Evolutionary conservation across 163 green algal genomes (phyloP).

Genomic region (Scenedesmus sp.): DNA sequence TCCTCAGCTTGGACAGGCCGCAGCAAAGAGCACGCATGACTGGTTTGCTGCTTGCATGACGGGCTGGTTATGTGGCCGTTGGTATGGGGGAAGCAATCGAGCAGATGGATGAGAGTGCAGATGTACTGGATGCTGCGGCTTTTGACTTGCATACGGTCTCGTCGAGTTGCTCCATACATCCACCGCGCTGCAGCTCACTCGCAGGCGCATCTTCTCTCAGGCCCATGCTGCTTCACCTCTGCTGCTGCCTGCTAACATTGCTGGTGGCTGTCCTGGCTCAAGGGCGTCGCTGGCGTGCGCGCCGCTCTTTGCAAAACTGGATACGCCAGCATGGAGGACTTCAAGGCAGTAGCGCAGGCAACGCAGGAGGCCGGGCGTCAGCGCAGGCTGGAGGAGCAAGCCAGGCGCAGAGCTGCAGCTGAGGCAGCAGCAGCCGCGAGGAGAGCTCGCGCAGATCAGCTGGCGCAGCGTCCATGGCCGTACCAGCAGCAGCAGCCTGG

Average conservation of each 20-base stretch:
- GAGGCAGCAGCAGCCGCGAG: constrained; percentile 1
- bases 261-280: not conserved
- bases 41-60: too few relatives aligned
- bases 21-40: too few relatives aligned
- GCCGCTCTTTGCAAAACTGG: not conserved
- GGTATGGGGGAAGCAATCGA: too few relatives aligned
- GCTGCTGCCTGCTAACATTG: not conserved
- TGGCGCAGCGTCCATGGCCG: not conserved
- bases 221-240: too few relatives aligned
- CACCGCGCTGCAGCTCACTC: too few relatives aligned
- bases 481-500: not conserved
- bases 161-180: too few relatives aligned
- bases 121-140: too few relatives aligned
- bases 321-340: not conserved
- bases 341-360: not conserved
- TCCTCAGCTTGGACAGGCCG: too few relatives aligned
- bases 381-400: not conserved
- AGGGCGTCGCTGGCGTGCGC: not conserved
- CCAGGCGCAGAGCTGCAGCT: not conserved
- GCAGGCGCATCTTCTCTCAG: too few relatives aligned
- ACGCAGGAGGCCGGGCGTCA: not conserved
- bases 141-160: too few relatives aligned
- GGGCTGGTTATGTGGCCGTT: too few relatives aligned
- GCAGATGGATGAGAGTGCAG: too few relatives aligned
- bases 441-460: not conserved